A percentile compares a stretch with the other conserved stretches of the same genome.
Conservation (phyloP, 441 rosid genomes). For the Syzygium malaccense region DNA sequence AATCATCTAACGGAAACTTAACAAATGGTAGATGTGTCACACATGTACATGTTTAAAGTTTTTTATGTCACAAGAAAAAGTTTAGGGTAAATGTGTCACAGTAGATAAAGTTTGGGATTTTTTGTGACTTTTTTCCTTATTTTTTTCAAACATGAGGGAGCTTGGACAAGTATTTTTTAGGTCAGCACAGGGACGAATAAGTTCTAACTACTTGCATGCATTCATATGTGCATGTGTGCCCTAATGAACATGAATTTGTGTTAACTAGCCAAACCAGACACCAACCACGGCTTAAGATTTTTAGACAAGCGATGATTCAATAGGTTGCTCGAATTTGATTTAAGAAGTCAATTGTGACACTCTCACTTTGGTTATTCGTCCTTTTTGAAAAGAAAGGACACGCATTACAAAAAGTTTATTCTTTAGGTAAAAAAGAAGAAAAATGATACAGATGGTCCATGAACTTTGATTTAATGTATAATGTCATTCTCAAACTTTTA, state of each 20-base stretch:
- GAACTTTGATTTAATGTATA: no score
- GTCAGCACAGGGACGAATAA: not conserved
- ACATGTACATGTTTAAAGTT: rapidly evolving
- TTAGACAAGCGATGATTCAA: not conserved
- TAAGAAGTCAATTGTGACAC: not conserved
- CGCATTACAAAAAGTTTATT: not conserved
- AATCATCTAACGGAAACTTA: no score
- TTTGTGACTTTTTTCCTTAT: not conserved
- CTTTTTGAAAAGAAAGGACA: not conserved
- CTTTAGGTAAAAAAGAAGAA: not conserved
- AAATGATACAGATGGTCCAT: no score
- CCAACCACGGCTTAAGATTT: not conserved
- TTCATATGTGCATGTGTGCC: not conserved
- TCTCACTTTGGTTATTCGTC: not conserved
- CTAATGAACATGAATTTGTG: not conserved
- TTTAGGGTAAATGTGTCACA: no score
- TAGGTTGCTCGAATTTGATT: not conserved
- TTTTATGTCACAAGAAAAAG: not conserved
- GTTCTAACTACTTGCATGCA: not conserved
- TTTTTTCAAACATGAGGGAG: not conserved
- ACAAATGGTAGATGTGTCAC: not conserved
- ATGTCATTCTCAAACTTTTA: no score
- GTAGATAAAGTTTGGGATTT: no score
- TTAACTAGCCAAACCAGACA: not conserved
- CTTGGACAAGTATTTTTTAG: not conserved